Percentiles rank a stretch among this genome's conserved stretches.
phyloP scores from a whole-genome alignment of 495 filamentous ascomycete species.

The Pyrenula massariospora region DNA sequence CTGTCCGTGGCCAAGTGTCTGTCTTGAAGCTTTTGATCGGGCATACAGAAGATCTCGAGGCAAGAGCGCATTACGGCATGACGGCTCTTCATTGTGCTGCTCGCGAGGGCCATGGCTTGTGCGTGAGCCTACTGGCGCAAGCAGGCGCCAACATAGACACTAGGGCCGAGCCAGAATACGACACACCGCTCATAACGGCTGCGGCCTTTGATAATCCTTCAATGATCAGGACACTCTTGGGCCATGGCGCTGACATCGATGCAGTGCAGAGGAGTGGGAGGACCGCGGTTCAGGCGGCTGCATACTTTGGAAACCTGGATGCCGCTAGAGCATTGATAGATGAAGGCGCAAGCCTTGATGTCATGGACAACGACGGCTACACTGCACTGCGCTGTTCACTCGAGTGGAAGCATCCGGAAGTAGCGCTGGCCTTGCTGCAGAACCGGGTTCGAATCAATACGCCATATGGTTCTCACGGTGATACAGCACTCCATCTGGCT shows the following conservation, averaged over 20 bases:
- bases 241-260: conserved; percentile 37
- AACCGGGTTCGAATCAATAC: neutral
- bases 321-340: neutral
- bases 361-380: neutral
- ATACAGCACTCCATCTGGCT: neutral
- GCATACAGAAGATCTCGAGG: conserved; percentile 39
- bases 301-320: conserved; percentile 8
- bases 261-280: conserved; percentile 50
- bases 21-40: conserved; percentile 44
- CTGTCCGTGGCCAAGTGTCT: conserved; percentile 37
- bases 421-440: neutral
- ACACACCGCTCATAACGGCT: neutral
- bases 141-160: conserved; percentile 1
- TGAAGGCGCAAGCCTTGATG: neutral
- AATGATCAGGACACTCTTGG: neutral
- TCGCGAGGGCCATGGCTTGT: conserved; percentile 44
- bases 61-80: conserved; percentile 48
- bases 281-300: conserved; percentile 50
- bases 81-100: conserved; percentile 50
- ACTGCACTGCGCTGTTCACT: neutral
- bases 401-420: neutral
- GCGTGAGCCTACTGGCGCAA: conserved; percentile 41
- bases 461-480: neutral
- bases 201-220: neutral
- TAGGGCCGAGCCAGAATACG: neutral